Conservation (phyloP, 2,329 filamentous ascomycete genomes). For the Cadophora malorum region DNA sequence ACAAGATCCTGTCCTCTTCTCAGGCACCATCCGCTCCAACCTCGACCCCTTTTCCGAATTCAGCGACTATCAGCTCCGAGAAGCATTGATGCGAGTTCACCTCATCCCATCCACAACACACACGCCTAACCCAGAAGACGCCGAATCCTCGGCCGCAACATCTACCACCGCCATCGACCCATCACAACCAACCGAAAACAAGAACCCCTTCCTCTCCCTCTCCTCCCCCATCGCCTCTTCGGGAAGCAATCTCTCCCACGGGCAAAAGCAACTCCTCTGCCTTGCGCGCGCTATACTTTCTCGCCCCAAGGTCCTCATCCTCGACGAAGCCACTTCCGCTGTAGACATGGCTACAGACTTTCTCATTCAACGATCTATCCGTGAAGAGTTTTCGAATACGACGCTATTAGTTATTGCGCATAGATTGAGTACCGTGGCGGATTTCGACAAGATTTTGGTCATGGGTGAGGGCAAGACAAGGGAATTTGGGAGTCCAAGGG, state of each 20-base stretch:
- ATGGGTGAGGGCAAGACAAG: slow-evolving; percentile 69
- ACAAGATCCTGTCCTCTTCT: slow-evolving; percentile 82
- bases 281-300: slow-evolving; percentile 87
- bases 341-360: slow-evolving; percentile 77
- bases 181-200: slow-evolving; percentile 7
- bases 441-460: slow-evolving; percentile 76
- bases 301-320: slow-evolving; percentile 86
- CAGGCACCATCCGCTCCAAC: slow-evolving; percentile 45
- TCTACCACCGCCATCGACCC: slow-evolving; percentile 20
- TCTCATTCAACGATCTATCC: slow-evolving; percentile 74
- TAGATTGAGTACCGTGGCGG: slow-evolving; percentile 74
- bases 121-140: neutral
- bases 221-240: slow-evolving; percentile 70
- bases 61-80: slow-evolving; percentile 69
- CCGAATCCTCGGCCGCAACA: slow-evolving; percentile 15
- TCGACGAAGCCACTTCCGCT: slow-evolving; percentile 85
- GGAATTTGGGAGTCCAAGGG: slow-evolving; percentile 68
- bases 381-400: slow-evolving; percentile 70
- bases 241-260: slow-evolving; percentile 63
- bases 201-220: slow-evolving; percentile 51
- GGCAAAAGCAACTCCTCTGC: slow-evolving; percentile 92
- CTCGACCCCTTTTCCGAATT: slow-evolving; percentile 33
- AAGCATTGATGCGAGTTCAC: slow-evolving; percentile 83
- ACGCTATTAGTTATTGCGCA: slow-evolving; percentile 78
- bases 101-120: slow-evolving; percentile 60